A percentile compares a stretch with the other conserved stretches of the same genome.
Conservation (phyloP, 306 rosid genomes). For the Castanea mollissima region DNA sequence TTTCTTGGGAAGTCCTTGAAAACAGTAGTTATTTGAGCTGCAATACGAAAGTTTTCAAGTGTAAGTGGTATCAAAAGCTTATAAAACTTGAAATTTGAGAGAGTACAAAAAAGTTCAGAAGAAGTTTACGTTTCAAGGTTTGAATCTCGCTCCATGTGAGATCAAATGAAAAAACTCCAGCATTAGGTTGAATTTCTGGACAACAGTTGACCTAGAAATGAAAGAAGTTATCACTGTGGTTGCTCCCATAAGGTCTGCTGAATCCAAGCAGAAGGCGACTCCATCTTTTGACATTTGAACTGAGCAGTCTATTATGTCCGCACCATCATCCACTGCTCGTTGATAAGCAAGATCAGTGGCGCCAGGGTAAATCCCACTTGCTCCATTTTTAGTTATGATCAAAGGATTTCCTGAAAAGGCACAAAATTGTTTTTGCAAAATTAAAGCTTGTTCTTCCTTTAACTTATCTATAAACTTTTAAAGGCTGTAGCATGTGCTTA, state of each 20-base stretch:
- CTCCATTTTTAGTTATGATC: constrained; percentile 75
- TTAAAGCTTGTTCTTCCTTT: constrained; percentile 1
- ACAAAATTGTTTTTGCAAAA: background rate
- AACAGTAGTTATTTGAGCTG: constrained; percentile 64
- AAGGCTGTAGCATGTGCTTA: background rate
- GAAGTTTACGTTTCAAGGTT: constrained; percentile 60
- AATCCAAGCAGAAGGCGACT: constrained; percentile 63
- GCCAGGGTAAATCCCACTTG: constrained; percentile 81
- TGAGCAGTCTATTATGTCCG: constrained; percentile 84
- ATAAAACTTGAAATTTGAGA: background rate
- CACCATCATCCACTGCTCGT: constrained; percentile 67
- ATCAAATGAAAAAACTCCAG: constrained; percentile 80
- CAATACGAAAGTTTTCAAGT: constrained; percentile 16
- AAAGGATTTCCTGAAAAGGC: constrained; percentile 47
- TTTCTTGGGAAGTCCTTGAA: constrained; percentile 44
- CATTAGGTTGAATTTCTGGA: constrained; percentile 68
- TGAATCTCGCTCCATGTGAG: constrained; percentile 84
- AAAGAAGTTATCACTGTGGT: constrained; percentile 57
- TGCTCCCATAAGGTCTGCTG: constrained; percentile 41
- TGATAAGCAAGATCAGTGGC: constrained; percentile 83
- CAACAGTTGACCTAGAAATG: constrained; percentile 38
- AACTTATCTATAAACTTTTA: background rate
- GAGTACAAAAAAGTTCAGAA: background rate
- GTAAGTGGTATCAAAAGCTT: background rate
- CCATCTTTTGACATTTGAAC: constrained; percentile 91